Conservation (phyloP, 148 eudicot genomes). For the Selenicereus undatus region DNA sequence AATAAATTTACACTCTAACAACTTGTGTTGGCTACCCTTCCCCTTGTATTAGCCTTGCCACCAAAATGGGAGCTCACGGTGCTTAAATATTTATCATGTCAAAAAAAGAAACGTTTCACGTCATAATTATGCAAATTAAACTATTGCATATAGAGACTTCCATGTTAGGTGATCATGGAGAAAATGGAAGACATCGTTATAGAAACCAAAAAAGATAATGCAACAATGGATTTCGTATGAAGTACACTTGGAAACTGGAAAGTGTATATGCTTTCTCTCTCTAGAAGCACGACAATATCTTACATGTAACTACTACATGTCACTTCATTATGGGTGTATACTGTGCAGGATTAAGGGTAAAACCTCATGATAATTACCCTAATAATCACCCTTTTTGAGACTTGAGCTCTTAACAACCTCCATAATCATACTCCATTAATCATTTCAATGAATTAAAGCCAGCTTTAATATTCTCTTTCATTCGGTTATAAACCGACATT, state of each 20-base stretch:
- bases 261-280: neutral
- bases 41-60: no score
- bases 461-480: neutral
- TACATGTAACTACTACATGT: constrained; percentile 13
- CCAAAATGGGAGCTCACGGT: no score
- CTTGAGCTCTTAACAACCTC: constrained; percentile 26
- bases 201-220: neutral
- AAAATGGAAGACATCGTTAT: constrained; percentile 20
- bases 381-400: constrained; percentile 25
- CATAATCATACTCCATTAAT: constrained; percentile 8
- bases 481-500: constrained; percentile 25
- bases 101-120: no score
- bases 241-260: no score
- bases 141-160: constrained; percentile 5
- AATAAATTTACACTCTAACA: no score
- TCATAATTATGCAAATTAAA: no score
- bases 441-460: neutral
- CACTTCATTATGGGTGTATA: constrained; percentile 26
- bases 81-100: no score
- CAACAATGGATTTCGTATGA: neutral
- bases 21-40: no score
- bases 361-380: constrained; percentile 28
- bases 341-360: constrained; percentile 7
- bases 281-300: neutral
- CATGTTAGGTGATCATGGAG: neutral